Evolutionary conservation across 2,329 filamentous ascomycete genomes (phyloP).

Genomic region (Neofusicoccum umdonicola): DNA sequence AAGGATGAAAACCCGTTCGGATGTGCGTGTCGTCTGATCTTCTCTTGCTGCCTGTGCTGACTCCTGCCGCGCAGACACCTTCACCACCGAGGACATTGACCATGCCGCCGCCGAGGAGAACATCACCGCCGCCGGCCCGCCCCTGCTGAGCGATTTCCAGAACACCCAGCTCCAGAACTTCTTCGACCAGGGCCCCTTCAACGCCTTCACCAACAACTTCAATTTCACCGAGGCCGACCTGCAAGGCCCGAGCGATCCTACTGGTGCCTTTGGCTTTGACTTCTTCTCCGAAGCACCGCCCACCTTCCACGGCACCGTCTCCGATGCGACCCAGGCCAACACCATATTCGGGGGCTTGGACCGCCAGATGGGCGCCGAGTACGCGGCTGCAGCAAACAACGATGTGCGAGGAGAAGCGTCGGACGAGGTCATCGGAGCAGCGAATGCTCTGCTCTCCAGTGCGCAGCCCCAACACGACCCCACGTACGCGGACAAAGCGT

Average conservation of each 20-base stretch:
- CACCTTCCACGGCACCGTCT: slow-evolving; percentile 12
- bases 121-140: slow-evolving; percentile 11
- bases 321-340: background rate
- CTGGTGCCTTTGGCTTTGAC: background rate
- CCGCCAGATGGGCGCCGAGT: background rate
- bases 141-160: slow-evolving; percentile 13
- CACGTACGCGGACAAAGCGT: slow-evolving; percentile 6
- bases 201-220: slow-evolving; percentile 4
- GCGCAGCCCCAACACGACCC: slow-evolving; percentile 7
- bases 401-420: background rate
- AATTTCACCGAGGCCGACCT: slow-evolving; percentile 8
- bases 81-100: slow-evolving; percentile 9
- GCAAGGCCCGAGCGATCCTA: background rate
- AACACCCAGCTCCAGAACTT: slow-evolving; percentile 14
- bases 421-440: slow-evolving; percentile 15
- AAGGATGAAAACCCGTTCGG: slow-evolving; percentile 17
- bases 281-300: slow-evolving; percentile 1
- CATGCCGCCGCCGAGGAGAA: slow-evolving; percentile 16
- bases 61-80: background rate
- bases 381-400: background rate
- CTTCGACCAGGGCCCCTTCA: slow-evolving; percentile 18
- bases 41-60: background rate
- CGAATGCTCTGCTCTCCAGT: slow-evolving; percentile 13
- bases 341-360: background rate
- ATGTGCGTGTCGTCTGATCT: slow-evolving; percentile 11